A percentile compares a stretch with the other conserved stretches of the same genome.
Conservation (phyloP, 2,329 filamentous ascomycete species). For the Penicillium olsonii region DNA sequence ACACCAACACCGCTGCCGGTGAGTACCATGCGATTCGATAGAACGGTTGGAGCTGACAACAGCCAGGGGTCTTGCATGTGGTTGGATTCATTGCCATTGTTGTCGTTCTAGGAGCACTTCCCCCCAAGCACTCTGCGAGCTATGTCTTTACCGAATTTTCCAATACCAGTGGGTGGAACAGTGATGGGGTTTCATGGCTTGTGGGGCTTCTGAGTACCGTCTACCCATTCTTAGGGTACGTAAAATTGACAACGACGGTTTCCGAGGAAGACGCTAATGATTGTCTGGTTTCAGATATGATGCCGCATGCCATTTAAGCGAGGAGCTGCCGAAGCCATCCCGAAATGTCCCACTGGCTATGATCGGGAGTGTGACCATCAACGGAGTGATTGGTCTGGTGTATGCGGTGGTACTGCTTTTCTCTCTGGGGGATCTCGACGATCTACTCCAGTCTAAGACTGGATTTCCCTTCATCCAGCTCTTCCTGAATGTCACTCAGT, state of each 20-base stretch:
- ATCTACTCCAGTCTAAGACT: conserved; percentile 42
- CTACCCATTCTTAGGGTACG: conserved; percentile 22
- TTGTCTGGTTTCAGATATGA: conserved; percentile 33
- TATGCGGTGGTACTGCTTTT: conserved; percentile 49
- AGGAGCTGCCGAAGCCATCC: conserved; percentile 35
- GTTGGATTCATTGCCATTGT: conserved; percentile 17
- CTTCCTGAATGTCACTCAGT: conserved; percentile 25
- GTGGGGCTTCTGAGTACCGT: conserved; percentile 21
- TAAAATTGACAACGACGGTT: not conserved
- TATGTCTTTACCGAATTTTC: conserved; percentile 22
- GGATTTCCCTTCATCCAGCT: conserved; percentile 50
- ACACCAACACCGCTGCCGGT: conserved; percentile 20
- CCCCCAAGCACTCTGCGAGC: conserved; percentile 14
- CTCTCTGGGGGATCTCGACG: conserved; percentile 43
- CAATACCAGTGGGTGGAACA: conserved; percentile 22
- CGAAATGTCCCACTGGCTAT: conserved; percentile 36
- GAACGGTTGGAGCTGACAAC: not conserved
- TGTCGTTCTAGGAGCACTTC: conserved; percentile 17
- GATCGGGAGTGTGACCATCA: conserved; percentile 38
- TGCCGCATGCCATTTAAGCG: conserved; percentile 44
- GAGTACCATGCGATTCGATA: not conserved
- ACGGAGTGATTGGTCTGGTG: conserved; percentile 49
- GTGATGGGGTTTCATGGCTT: conserved; percentile 21
- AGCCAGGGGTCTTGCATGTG: conserved; percentile 18
- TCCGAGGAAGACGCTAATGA: not conserved